A percentile compares a stretch with the other conserved stretches of the same genome.
phyloP scores from a whole-genome alignment of 2,329 filamentous ascomycete species.

The Aspergillus jensenii region DNA sequence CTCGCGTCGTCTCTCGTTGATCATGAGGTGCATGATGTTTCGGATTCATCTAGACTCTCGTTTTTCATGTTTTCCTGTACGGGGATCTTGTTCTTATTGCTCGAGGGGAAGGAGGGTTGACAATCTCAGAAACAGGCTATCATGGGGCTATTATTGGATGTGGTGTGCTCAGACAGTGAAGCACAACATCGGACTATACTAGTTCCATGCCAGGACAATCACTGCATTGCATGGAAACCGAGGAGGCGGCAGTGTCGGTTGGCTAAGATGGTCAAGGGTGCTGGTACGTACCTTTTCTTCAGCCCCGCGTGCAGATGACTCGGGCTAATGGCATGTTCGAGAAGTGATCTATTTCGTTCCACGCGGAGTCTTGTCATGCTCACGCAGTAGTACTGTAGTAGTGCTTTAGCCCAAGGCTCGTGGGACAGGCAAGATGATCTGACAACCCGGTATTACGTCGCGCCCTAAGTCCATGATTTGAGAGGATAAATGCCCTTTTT shows the following conservation, averaged over 20 bases:
- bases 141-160: conserved; percentile 12
- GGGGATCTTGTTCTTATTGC: background rate
- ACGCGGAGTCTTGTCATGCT: conserved; percentile 1
- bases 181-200: conserved; percentile 12
- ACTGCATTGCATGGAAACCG: conserved; percentile 18
- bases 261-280: conserved; percentile 1
- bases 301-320: conserved; percentile 19
- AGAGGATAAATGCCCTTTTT: background rate
- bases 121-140: background rate
- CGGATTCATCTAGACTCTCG: conserved; percentile 1
- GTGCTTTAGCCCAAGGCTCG: background rate
- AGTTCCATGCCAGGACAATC: conserved; percentile 22
- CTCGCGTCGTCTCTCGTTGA: background rate
- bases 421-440: conserved; percentile 10
- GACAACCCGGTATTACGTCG: conserved; percentile 4
- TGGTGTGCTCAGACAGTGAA: conserved; percentile 10
- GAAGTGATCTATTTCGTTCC: conserved; percentile 8
- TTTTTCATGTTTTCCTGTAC: background rate
- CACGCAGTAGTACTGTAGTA: background rate
- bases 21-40: background rate
- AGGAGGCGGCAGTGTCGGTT: conserved; percentile 14
- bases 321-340: conserved; percentile 14
- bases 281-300: background rate
- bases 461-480: background rate
- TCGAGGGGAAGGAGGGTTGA: background rate